These are phyloP conservation scores for Trichoderma asperelloides DNA, from an alignment of 495 filamentous ascomycete species.

Conservation along the genomic window DNA sequence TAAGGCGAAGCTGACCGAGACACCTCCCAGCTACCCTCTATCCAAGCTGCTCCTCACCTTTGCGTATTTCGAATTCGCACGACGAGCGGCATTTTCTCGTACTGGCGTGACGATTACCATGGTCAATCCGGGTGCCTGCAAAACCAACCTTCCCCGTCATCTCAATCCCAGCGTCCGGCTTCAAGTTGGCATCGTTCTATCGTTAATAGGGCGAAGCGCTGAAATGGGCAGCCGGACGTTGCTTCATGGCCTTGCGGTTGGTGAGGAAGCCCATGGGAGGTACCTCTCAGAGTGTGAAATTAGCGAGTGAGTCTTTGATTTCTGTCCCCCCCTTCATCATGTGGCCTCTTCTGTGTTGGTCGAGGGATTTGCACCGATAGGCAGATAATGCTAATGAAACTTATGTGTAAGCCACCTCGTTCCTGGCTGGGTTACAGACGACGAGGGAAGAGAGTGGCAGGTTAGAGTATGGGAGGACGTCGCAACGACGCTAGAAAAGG, in stretches of 20 bases:
- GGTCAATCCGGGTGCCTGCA: neutral
- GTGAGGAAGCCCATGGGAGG: neutral
- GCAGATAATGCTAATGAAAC: neutral
- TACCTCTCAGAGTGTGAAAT: constrained; percentile 2
- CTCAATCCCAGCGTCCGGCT: neutral
- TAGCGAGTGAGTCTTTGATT: neutral
- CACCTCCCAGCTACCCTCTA: constrained; percentile 4
- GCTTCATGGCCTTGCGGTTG: neutral
- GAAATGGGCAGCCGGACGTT: constrained; percentile 7
- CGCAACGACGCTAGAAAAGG: neutral
- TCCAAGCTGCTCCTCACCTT: constrained; percentile 13
- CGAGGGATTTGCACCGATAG: too few relatives aligned
- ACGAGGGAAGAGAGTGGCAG: neutral
- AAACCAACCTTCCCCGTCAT: neutral
- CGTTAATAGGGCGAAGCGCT: neutral
- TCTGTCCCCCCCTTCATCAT: too few relatives aligned
- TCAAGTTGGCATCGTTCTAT: neutral
- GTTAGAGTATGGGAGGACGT: neutral
- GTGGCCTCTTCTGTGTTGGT: too few relatives aligned
- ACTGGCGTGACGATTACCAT: neutral
- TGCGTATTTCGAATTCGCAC: constrained; percentile 8
- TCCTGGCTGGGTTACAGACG: neutral
- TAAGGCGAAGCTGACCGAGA: neutral
- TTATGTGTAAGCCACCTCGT: neutral
- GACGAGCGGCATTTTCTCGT: neutral